These are phyloP conservation scores for Diplocarpon mali DNA, from an alignment of 2,329 filamentous ascomycete species.

Conservation along the genomic window DNA sequence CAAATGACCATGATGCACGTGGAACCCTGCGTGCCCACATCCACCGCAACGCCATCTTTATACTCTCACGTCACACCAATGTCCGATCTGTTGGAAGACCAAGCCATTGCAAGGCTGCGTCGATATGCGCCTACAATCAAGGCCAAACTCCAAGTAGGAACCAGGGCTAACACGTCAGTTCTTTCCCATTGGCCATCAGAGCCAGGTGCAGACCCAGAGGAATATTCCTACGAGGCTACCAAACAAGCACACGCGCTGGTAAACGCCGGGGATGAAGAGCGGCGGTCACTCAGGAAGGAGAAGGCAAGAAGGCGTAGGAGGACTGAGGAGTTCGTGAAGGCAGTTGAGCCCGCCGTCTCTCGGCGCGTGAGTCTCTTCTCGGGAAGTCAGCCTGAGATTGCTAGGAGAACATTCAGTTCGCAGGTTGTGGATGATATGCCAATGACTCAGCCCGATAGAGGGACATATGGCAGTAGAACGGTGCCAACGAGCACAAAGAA, in stretches of 20 bases:
- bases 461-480: constrained; percentile 34
- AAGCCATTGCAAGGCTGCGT: constrained; percentile 27
- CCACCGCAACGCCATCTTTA: constrained; percentile 20
- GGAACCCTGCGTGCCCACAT: constrained; percentile 14
- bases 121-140: constrained; percentile 27
- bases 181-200: constrained; percentile 29
- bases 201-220: constrained; percentile 26
- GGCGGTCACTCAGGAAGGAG: constrained; percentile 16
- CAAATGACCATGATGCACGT: constrained; percentile 9
- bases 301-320: constrained; percentile 21
- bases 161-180: constrained; percentile 21
- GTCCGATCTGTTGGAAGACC: constrained; percentile 22
- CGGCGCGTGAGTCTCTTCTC: constrained; percentile 30
- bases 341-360: constrained; percentile 30
- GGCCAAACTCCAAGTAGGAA: constrained; percentile 16
- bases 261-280: constrained; percentile 16
- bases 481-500: constrained; percentile 32
- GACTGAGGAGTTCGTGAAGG: constrained; percentile 22
- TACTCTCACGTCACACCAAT: constrained; percentile 20
- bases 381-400: constrained; percentile 22
- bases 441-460: constrained; percentile 38
- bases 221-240: constrained; percentile 25
- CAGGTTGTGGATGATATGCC: constrained; percentile 23
- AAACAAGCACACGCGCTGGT: constrained; percentile 9
- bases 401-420: constrained; percentile 19